These are phyloP conservation scores for Penicillium sp. DNA, from an alignment of 2,329 filamentous ascomycete species.

Conservation along the genomic window DNA sequence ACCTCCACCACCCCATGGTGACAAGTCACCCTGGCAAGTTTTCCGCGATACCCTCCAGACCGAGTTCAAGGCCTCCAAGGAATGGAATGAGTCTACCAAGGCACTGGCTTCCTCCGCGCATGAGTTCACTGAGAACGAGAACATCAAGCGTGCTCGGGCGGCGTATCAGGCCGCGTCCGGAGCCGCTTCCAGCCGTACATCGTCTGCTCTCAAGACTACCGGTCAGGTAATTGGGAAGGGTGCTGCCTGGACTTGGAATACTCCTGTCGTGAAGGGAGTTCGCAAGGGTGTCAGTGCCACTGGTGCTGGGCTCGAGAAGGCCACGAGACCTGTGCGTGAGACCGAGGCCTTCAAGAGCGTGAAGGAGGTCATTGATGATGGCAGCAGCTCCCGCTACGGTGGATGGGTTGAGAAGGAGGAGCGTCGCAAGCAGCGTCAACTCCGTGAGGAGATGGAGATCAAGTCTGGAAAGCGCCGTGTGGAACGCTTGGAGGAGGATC, in stretches of 20 bases:
- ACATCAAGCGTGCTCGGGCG: slow-evolving; percentile 79
- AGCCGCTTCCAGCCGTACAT: slow-evolving; percentile 75
- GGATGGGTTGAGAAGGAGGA: slow-evolving; percentile 98
- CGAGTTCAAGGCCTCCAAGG: slow-evolving; percentile 95
- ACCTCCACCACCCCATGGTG: slow-evolving; percentile 91
- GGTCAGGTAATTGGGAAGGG: slow-evolving; percentile 85
- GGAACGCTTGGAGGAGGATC: slow-evolving; percentile 77
- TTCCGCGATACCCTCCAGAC: slow-evolving; percentile 94
- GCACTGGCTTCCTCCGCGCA: slow-evolving; percentile 85
- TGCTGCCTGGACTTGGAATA: slow-evolving; percentile 97
- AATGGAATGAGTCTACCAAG: slow-evolving; percentile 99
- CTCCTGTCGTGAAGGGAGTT: slow-evolving; percentile 85
- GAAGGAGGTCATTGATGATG: slow-evolving; percentile 95
- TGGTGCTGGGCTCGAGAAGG: slow-evolving; percentile 85
- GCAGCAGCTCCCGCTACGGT: slow-evolving; percentile 91
- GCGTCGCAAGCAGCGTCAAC: slow-evolving; percentile 75
- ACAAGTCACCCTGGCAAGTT: slow-evolving; percentile 98
- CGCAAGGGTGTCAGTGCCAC: slow-evolving; percentile 83
- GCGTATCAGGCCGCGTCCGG: slow-evolving; percentile 87
- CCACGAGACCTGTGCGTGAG: slow-evolving; percentile 89
- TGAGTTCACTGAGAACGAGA: slow-evolving; percentile 90
- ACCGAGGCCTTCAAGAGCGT: slow-evolving; percentile 94
- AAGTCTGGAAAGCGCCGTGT: slow-evolving; percentile 50
- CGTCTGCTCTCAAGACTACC: slow-evolving; percentile 79
- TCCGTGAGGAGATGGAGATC: slow-evolving; percentile 65